phyloP scores from a whole-genome alignment of 1,284 basidiomycete genomes.

The Cryptococcus neoformans region DNA sequence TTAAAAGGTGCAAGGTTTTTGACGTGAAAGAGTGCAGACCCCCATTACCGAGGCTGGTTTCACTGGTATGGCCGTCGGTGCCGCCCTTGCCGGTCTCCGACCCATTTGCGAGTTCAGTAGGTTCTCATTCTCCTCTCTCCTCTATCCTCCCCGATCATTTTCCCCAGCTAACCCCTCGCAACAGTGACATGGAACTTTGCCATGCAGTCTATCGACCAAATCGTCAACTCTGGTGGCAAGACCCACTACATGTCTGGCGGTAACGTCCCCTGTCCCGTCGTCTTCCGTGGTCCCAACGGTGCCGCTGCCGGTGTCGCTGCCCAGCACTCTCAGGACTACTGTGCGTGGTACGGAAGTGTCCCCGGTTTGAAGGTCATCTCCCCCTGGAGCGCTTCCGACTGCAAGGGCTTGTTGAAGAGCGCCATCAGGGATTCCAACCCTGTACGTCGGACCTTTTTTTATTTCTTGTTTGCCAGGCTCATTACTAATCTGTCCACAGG shows the following conservation, averaged over 20 bases:
- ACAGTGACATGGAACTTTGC: conserved; percentile 50
- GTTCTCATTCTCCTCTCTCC: conserved; percentile 18
- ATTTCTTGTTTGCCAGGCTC: background rate
- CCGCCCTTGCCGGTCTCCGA: conserved; percentile 88
- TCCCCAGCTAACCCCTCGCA: conserved; percentile 58
- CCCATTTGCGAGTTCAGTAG: conserved; percentile 96
- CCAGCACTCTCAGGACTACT: conserved; percentile 85
- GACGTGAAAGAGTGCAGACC: conserved; percentile 51
- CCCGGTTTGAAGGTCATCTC: conserved; percentile 98
- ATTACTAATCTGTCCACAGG: conserved; percentile 15
- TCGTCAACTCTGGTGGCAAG: conserved; percentile 99
- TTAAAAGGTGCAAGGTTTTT: background rate
- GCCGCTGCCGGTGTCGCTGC: conserved; percentile 96
- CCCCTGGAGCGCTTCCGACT: conserved; percentile 96
- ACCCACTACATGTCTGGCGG: conserved; percentile 99
- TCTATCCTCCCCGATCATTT: background rate
- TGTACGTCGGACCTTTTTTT: conserved; percentile 38
- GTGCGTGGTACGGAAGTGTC: conserved; percentile 92
- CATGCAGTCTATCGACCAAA: conserved; percentile 91
- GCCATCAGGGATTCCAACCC: conserved; percentile 99
- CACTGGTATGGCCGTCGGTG: conserved; percentile 92
- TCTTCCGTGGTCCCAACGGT: conserved; percentile 99
- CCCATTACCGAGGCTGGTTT: conserved; percentile 99
- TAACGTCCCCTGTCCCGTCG: conserved; percentile 94
- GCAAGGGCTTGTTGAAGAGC: conserved; percentile 95